Evolutionary conservation across 2,329 filamentous ascomycete genomes (phyloP), one percentile per base, ranked within the genome.

Genomic region (Zymoseptoria ardabiliae): DNA sequence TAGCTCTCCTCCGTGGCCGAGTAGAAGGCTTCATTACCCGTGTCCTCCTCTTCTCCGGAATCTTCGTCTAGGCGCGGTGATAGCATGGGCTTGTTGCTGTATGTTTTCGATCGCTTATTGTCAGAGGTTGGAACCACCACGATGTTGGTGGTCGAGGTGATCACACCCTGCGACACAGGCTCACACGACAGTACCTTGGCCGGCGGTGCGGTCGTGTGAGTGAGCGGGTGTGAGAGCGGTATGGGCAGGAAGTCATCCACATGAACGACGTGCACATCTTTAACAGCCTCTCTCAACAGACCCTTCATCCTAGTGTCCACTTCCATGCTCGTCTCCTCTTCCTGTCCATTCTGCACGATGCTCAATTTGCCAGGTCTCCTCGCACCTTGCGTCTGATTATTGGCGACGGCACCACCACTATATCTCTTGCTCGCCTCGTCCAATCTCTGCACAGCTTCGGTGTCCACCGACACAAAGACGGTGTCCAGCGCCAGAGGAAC

Each of bases 161-260:
- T 73, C 4, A 94, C 74, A 8, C 94, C 94, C 74, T 99, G 94
- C 5, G 90, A 85, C 17, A 97, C 91, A 8, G 94, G 94, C 72
- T 99, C 94, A 72, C 92, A 97, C n/a, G 95, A 85, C 53, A 90
- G 86, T 61, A 97, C 89, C 75, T 88, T 91, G 50, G 90, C 94
- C 0, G 92, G 91, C 50, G 90, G 90, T 13, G 91, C 84, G 22
- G 90, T 85, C 19, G 89, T 84, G 74, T 96, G 91, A 8, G 91
- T 96, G 63, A 96, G 87, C 11, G 91, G 88, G 74, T 97, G 91
- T 2, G 91, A 76, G n/a, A 86, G 84, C 8, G 89, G 85, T 25
- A 97, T 79, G 11, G 90, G 89, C 49, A 99, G 78, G 9, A 93
- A 74, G 73, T 97, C 93, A 20, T 91, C 91, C 0, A 85, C 81